Base-by-base conservation (phyloP, 2,329 filamentous ascomycete species). In the Calonectria pseudoreteaudii region DNA sequence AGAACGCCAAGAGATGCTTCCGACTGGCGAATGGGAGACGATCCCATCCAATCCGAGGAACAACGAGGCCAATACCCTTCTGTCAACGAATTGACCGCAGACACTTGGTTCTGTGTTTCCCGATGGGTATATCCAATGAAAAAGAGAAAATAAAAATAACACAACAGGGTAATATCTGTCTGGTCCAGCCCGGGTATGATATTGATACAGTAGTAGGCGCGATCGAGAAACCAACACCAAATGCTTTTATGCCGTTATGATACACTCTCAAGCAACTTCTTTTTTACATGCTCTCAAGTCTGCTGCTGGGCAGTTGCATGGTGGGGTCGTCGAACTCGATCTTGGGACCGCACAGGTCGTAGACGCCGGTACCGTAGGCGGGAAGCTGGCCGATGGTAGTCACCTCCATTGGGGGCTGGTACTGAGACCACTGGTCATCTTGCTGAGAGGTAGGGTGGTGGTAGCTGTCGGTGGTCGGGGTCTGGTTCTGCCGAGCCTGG, bases 241-340 rank as follows among this genome's bases (percentile, higher is more conserved):
- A 60, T 73, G 53, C 70, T 70, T 65, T 75, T 47, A 53, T 73
- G 67, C 65, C 67, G 36, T 16, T 18, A 26, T 16, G 31, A 36
- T 62, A 62, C 23, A 62, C 36, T 62, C 14, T 70, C 28, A 71
- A 53, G 56, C 34, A 41, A 62, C n/a, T 18, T 28, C n/a, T 31
- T 31, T 31, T n/a, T 86, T 84, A 92, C 84, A 92, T 85, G 73
- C 84, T 88, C 76, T 91, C 89, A 75, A 92, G 88, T 66, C 91
- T 86, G 52, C 86, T 88, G 79, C 90, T 91, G 14, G 91, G 91
- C 82, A 92, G 86, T 82, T 91, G 90, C 84, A 92, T 87, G 13
- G 87, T 86, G 26, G 88, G 86, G 74, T 92, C 90, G 50, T 90
- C 90, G 71, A 87, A 91, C 76, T 92, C 90, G 30, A 90, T 83